Conservation (phyloP, 805 yeast species). For the Lipomyces yamanashiensis region DNA sequence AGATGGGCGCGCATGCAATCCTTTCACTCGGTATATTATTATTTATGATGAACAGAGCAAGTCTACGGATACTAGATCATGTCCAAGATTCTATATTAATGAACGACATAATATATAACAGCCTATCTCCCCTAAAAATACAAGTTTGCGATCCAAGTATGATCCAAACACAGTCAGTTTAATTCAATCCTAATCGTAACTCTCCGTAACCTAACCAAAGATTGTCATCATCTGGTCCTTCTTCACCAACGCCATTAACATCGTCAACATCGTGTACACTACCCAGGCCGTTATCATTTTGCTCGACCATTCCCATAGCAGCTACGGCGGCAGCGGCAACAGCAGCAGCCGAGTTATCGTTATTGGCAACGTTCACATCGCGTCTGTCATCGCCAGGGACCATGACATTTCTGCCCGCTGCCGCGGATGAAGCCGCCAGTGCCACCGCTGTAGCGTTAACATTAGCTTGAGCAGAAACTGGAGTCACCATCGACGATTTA, state of each 20-base stretch:
- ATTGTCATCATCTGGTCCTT: conserved; percentile 62
- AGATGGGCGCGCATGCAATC: too few relatives aligned
- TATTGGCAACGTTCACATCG: not conserved
- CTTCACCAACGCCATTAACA: conserved; percentile 78
- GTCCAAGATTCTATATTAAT: too few relatives aligned
- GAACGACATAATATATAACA: not conserved
- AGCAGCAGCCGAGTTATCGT: conserved; percentile 12
- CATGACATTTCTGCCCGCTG: not conserved
- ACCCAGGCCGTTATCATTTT: conserved; percentile 55
- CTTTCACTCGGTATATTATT: too few relatives aligned
- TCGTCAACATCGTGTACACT: conserved; percentile 92
- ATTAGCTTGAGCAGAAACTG: not conserved
- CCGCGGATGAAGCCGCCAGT: conserved; percentile 3
- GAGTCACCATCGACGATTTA: not conserved
- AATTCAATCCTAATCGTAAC: conserved; percentile 5
- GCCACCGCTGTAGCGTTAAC: conserved; percentile 5
- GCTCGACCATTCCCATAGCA: conserved; percentile 19
- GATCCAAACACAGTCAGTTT: conserved; percentile 55
- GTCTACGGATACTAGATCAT: too few relatives aligned
- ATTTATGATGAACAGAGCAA: too few relatives aligned
- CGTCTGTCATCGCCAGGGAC: not conserved
- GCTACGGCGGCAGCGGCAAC: conserved; percentile 20
- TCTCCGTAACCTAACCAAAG: conserved; percentile 20
- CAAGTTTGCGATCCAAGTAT: conserved; percentile 53
- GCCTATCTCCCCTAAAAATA: conserved; percentile 70